Conservation (phyloP, 306 rosid genomes). For the Bauhinia variegata region DNA sequence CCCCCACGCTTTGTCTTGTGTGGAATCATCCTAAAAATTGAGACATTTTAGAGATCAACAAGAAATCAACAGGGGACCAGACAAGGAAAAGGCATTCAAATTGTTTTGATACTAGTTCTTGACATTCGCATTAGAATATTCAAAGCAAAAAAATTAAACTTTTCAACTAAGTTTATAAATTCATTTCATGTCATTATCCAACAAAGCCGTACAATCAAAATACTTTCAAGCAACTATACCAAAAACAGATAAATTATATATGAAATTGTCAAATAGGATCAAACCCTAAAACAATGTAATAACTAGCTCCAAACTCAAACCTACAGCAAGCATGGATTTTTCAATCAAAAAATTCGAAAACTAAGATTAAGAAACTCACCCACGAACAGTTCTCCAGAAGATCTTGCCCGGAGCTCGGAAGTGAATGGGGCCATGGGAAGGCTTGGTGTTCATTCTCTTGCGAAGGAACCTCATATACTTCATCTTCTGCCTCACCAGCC, state of each 20-base stretch:
- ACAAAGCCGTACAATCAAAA: too few species aligned
- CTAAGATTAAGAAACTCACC: conserved; percentile 40
- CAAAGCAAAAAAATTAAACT: too few species aligned
- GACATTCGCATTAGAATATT: too few species aligned
- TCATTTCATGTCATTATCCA: too few species aligned
- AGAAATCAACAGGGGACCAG: background rate
- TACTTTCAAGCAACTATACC: too few species aligned
- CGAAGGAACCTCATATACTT: conserved; percentile 77
- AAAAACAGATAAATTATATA: too few species aligned
- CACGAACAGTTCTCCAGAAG: conserved; percentile 84
- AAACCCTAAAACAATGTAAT: too few species aligned
- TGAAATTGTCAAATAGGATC: too few species aligned
- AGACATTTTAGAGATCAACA: background rate
- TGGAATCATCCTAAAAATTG: conserved; percentile 54
- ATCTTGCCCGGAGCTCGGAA: conserved; percentile 78
- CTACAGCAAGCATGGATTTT: too few species aligned
- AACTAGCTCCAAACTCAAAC: too few species aligned
- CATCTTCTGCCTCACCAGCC: conserved; percentile 76
- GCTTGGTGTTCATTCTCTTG: conserved; percentile 83
- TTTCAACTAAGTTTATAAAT: too few species aligned
- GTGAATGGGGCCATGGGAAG: conserved; percentile 80
- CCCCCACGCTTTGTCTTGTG: conserved; percentile 73
- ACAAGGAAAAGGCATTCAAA: background rate
- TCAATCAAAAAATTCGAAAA: background rate
- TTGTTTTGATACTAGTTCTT: too few species aligned